A percentile compares a stretch with the other conserved stretches of the same genome.
Conservation (phyloP, 345 rosid species). For the Barbarea vulgaris region DNA sequence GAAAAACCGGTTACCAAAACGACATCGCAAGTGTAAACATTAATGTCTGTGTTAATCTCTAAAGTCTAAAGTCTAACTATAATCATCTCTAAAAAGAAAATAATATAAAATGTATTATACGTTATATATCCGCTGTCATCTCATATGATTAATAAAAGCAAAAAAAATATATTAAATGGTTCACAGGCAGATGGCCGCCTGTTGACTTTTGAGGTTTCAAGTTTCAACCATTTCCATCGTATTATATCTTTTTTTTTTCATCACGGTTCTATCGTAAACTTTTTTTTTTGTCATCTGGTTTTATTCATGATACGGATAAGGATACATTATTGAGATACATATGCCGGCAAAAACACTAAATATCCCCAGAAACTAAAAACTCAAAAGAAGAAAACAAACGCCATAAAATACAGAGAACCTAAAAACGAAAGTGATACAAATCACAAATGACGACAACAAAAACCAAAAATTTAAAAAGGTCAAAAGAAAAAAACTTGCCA, state of each 20-base stretch:
- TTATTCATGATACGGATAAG: no score
- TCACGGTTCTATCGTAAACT: no score
- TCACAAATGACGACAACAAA: no score
- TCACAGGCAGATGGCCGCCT: neutral
- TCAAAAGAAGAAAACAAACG: no score
- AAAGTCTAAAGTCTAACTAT: neutral
- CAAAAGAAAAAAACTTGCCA: no score
- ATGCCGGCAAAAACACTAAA: no score
- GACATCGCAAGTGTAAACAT: neutral
- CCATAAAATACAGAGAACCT: no score
- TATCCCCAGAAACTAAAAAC: no score
- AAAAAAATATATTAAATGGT: neutral
- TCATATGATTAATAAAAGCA: neutral
- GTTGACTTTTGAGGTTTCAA: conserved; percentile 27
- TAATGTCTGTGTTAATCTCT: neutral
- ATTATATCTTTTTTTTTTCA: neutral
- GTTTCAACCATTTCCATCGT: conserved; percentile 4
- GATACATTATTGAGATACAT: no score
- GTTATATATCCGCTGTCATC: neutral
- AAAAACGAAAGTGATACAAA: no score
- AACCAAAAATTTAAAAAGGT: no score
- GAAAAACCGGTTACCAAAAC: neutral
- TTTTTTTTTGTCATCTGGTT: no score
- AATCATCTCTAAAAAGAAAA: neutral
- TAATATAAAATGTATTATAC: neutral